Conservation (phyloP, 768 basidiomycete species). For the Sutorius australiensis region DNA sequence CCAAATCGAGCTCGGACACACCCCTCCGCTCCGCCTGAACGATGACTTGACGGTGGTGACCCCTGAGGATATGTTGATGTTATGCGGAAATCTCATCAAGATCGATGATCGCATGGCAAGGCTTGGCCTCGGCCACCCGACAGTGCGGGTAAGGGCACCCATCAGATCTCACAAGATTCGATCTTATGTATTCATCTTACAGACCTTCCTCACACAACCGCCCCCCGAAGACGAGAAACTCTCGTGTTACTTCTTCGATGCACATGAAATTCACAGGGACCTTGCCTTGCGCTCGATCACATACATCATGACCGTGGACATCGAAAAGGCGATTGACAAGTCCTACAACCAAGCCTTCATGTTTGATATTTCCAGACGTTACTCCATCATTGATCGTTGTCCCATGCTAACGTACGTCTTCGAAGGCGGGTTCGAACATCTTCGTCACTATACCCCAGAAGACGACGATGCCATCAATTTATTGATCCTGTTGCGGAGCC, state of each 20-base stretch:
- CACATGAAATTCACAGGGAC: constrained; percentile 20
- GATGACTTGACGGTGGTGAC: constrained; percentile 26
- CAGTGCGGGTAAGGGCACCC: constrained; percentile 18
- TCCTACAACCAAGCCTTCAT: constrained; percentile 24
- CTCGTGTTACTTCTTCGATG: constrained; percentile 21
- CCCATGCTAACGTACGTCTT: constrained; percentile 29
- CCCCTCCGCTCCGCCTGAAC: constrained; percentile 20
- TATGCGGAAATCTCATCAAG: constrained; percentile 27
- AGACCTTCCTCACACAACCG: constrained; percentile 25
- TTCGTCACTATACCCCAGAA: constrained; percentile 24
- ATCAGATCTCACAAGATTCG: background rate
- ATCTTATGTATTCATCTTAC: background rate
- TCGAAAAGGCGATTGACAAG: constrained; percentile 21
- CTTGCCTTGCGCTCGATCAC: constrained; percentile 30
- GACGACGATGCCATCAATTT: constrained; percentile 26
- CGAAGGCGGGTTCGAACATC: constrained; percentile 27
- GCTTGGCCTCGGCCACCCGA: constrained; percentile 22
- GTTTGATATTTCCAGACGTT: constrained; percentile 26
- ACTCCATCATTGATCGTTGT: constrained; percentile 21
- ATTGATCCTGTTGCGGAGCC: constrained; percentile 16
- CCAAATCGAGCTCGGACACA: constrained; percentile 25
- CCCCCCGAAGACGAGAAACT: constrained; percentile 10
- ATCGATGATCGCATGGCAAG: constrained; percentile 21
- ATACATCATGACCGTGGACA: constrained; percentile 25
- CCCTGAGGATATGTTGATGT: constrained; percentile 22